Evolutionary conservation across 441 rosid genomes (phyloP).

Genomic region (Populus tomentosa): DNA sequence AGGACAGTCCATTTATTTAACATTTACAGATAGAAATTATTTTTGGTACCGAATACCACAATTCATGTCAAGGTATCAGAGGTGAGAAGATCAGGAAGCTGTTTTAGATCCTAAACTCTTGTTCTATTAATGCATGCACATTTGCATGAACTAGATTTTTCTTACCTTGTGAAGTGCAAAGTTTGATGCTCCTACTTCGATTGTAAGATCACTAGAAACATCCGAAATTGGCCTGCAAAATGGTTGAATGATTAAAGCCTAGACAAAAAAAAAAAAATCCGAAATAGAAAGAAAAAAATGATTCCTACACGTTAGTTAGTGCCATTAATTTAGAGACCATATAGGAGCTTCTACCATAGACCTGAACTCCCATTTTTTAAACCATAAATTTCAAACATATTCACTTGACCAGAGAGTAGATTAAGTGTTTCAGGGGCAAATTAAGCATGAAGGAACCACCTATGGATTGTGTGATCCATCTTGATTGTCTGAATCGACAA

Average conservation of each 20-base stretch:
- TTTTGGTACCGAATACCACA: not conserved
- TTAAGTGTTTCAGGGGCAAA: not conserved
- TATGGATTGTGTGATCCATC: conserved; percentile 21
- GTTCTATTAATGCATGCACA: not conserved
- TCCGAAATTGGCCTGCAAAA: conserved; percentile 92
- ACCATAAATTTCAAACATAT: conserved; percentile 17
- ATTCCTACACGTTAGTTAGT: conserved; percentile 39
- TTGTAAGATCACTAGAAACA: conserved; percentile 88
- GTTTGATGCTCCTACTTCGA: conserved; percentile 82
- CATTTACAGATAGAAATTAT: not conserved
- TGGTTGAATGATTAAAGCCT: conserved; percentile 18
- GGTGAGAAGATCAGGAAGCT: not conserved
- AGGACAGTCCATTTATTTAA: too few relatives aligned
- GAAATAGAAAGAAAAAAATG: conserved; percentile 12
- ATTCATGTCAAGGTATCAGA: not conserved
- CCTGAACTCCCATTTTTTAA: conserved; percentile 26
- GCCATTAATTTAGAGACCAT: conserved; percentile 33
- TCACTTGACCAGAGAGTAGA: not conserved
- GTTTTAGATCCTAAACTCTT: not conserved
- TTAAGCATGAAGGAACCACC: conserved; percentile 1
- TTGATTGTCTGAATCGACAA: conserved; percentile 29
- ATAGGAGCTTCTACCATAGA: conserved; percentile 24
- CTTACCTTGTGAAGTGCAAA: conserved; percentile 91
- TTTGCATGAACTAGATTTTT: conserved; percentile 1
- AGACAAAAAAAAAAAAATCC: not conserved